Evolutionary conservation across 164 flowering plant genomes (phyloP), one percentile per base, ranked within the genome.

Genomic region (Magnolia kwangsiensis): DNA sequence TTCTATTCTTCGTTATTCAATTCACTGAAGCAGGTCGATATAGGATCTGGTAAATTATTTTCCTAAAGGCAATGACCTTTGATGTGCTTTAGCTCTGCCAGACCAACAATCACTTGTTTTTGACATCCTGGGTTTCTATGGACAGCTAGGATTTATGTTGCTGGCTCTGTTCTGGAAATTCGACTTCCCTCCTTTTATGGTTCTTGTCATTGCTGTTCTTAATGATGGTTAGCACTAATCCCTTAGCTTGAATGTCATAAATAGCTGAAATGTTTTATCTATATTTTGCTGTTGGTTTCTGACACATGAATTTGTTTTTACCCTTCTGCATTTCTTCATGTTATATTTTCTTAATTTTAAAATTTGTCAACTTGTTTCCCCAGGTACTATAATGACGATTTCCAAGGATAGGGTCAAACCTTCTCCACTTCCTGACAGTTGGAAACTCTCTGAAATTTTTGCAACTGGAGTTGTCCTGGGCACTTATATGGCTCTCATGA

Each of bases 101-200:
- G 13, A 55, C 61, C 13, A 55, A 55, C 18, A 16, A 63, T 81
- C 27, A 19, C 1, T 72, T 1, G 19, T 0, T 63, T 59, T 74
- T 67, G 16, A 10, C 55, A 27, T 8, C 27, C 59, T 81, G 50
- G 45, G 3, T 72, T 72, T 78, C 24, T 80, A 69, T 13, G 80
- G 7, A 76, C 90, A 94, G 96, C 88, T 94, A 73, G 98, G 96
- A 71, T 94, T 94, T 83, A 90, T 94, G 97, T 82, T 94, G 74
- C 86, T 94, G 63, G 91, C 94, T 5, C 86, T 91, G n/a, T 88
- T 92, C 68, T 92, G 98, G 98, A 77, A 86, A 71, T 94, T 91
- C 78, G 93, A 94, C 82, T 94, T 94, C 75, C 96, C 98, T 18
- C 98, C 97, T 13, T 94, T 92, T 67, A 94, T 92, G 98, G 97